Percentiles rank a stretch among this genome's conserved stretches.
These are phyloP conservation scores for Geotrichum phurueaensis DNA, from an alignment of 1,139 yeast species.

Conservation along the genomic window DNA sequence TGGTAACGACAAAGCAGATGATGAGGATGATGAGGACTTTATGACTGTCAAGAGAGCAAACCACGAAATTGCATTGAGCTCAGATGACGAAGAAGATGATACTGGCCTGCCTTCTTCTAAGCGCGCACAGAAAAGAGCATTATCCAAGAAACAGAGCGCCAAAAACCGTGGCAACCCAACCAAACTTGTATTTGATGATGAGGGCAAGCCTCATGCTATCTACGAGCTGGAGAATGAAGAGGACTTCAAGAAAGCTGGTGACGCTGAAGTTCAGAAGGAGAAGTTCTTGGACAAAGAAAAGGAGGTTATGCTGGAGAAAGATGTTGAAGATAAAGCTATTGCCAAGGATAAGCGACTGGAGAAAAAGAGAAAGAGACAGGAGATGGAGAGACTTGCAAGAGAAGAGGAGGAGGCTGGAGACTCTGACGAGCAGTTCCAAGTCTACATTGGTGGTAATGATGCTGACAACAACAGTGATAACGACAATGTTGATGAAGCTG, in stretches of 20 bases:
- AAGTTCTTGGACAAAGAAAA: constrained; percentile 63
- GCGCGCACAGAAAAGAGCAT: constrained; percentile 80
- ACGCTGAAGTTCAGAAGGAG: constrained; percentile 60
- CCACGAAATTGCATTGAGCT: constrained; percentile 68
- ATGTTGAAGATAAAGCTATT: constrained; percentile 68
- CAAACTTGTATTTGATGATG: constrained; percentile 85
- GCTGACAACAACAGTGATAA: constrained; percentile 31
- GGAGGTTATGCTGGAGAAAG: constrained; percentile 62
- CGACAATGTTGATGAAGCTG: constrained; percentile 24
- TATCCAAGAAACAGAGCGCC: constrained; percentile 72
- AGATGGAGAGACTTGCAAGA: constrained; percentile 54
- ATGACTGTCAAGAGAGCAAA: constrained; percentile 72
- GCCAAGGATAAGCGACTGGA: constrained; percentile 82
- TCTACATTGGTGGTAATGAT: constrained; percentile 37
- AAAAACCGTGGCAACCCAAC: constrained; percentile 60
- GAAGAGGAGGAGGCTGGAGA: constrained; percentile 36
- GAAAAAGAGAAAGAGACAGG: constrained; percentile 84
- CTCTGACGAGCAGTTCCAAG: constrained; percentile 34
- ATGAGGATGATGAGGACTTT: constrained; percentile 61
- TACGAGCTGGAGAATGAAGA: constrained; percentile 90
- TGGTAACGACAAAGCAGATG: constrained; percentile 25
- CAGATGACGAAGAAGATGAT: constrained; percentile 67
- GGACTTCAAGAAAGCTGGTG: constrained; percentile 74
- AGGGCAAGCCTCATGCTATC: constrained; percentile 82
- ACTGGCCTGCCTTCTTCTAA: constrained; percentile 58